These are phyloP conservation scores for Pyrus communis DNA, from an alignment of 306 rosid genomes.

Conservation along the genomic window DNA sequence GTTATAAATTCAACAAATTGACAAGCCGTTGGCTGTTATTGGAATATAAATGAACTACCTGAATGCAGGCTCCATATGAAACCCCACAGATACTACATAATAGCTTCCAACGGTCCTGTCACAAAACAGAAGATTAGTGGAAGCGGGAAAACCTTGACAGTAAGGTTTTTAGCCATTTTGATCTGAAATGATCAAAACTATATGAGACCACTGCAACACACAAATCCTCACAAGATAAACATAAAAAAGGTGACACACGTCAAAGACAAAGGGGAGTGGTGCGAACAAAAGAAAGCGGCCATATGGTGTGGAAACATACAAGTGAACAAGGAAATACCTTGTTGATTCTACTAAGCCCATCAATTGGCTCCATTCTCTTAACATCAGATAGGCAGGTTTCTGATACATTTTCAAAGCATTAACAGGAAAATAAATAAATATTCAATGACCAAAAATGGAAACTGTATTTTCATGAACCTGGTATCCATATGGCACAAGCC, in stretches of 20 bases:
- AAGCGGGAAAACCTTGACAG: neutral
- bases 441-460: conserved; percentile 9
- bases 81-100: conserved; percentile 93
- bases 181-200: neutral
- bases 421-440: neutral
- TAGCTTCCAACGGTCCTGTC: conserved; percentile 99
- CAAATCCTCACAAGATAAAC: neutral
- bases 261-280: neutral
- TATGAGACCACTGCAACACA: neutral
- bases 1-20: conserved; percentile 1
- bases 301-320: neutral
- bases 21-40: conserved; percentile 11
- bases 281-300: neutral
- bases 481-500: conserved; percentile 99
- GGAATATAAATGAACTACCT: conserved; percentile 45
- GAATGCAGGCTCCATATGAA: conserved; percentile 97
- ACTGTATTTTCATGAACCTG: conserved; percentile 53
- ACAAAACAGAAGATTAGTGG: conserved; percentile 7
- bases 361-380: conserved; percentile 97
- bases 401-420: conserved; percentile 34
- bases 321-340: conserved; percentile 41
- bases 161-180: neutral
- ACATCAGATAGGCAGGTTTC: conserved; percentile 98
- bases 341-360: conserved; percentile 78
- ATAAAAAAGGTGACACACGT: neutral